Evolutionary conservation across 768 basidiomycete species (phyloP), one percentile per base, ranked within the genome.

Genomic region (Tricholoma saponaceum): DNA sequence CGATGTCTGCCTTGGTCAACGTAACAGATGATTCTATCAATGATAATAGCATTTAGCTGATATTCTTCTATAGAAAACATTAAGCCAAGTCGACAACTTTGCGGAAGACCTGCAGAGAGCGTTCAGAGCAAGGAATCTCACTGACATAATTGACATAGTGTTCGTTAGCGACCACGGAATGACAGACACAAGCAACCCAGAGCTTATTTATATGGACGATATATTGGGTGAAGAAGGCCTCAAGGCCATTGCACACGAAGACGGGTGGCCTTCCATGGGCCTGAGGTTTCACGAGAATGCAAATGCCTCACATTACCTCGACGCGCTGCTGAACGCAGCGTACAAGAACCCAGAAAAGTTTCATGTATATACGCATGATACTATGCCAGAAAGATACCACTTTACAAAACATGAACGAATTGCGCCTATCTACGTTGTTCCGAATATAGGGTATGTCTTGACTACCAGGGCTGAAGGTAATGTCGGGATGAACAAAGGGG

Each of bases 161-260:
- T 94, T 95, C 63, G 93, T 97, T 61, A 89, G 87, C 60, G 91
- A 92, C 67, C 89, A 93, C 64, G 92, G 92, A n/a, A 95, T 93
- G 90, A 87, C 85, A 1, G 90, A 92, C 67, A 96, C 92, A n/a
- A 85, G 84, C 59, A 80, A 89, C 60, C 85, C 86, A 0, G 83
- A 87, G 51, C 78, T 82, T 50, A 72, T 95, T 32, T 91, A 87
- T 70, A 77, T 97, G 54, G 92, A 97, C 67, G 88, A 92, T 62
- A 83, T 92, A 56, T 74, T 92, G 33, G 90, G 88, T 1, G 71
- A 79, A 35, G 83, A 84, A 3, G 89, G 85, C 2, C 77, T 83
- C 51, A 66, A 72, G 5, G 72, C 71, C 14, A 86, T 93, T 44
- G 80, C 83, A 55, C 90, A 92, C 64, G 79, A 84, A 60, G 94